A percentile compares a stretch with the other conserved stretches of the same genome.
phyloP scores from a whole-genome alignment of 805 yeast genomes.

The Scheffersomyces coipomensis region DNA sequence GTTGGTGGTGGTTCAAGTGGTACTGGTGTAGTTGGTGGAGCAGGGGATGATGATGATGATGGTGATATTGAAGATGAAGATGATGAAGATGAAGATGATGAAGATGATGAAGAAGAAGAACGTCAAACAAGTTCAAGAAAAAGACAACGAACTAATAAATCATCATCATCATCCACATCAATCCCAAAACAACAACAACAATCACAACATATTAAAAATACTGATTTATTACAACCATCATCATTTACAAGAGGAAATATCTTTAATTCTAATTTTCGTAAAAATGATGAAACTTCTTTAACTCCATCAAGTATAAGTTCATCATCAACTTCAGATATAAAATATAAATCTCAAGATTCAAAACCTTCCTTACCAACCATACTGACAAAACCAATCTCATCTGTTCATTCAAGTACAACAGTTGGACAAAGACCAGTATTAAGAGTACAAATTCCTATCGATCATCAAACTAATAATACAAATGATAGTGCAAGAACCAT shows the following conservation, averaged over 20 bases:
- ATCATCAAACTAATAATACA: conserved; percentile 19
- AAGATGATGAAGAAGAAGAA: conserved; percentile 1
- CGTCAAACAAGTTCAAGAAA: neutral
- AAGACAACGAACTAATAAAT: neutral
- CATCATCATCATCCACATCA: neutral
- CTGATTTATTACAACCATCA: no score
- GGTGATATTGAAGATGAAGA: conserved; percentile 25
- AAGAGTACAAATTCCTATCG: conserved; percentile 64
- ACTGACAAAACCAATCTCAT: conserved; percentile 12
- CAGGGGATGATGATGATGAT: conserved; percentile 15
- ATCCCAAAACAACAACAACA: neutral
- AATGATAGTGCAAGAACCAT: conserved; percentile 44
- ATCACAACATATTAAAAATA: no score
- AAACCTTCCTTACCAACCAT: neutral
- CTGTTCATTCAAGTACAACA: no score
- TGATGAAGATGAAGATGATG: conserved; percentile 21
- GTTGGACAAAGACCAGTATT: conserved; percentile 60
- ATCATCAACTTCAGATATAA: neutral
- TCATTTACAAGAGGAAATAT: neutral
- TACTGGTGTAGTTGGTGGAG: conserved; percentile 1
- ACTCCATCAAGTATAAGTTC: neutral
- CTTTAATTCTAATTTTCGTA: neutral
- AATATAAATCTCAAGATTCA: neutral
- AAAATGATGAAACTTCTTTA: neutral
- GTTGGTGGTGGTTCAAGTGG: neutral